phyloP scores from a whole-genome alignment of 2,329 filamentous ascomycete species.

The Fusarium lateritium region DNA sequence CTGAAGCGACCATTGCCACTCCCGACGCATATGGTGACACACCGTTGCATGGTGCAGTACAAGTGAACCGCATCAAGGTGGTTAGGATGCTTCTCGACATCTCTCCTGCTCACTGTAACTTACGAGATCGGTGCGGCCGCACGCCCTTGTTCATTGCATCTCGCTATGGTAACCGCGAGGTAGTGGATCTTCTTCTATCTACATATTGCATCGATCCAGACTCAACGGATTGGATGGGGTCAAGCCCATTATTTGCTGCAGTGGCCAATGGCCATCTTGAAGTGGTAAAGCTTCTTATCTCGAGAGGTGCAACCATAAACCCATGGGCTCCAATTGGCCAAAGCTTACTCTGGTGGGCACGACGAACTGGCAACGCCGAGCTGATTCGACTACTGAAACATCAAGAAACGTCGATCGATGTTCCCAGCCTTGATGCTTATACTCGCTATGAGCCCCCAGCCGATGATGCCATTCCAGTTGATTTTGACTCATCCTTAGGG shows the following conservation, averaged over 20 bases:
- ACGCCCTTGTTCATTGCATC: neutral
- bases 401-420: accelerated
- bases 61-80: accelerated
- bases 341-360: neutral
- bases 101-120: accelerated
- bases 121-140: accelerated
- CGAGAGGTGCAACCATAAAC: accelerated
- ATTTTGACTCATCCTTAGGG: accelerated
- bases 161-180: neutral
- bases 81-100: accelerated
- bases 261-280: neutral
- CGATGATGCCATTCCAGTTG: accelerated
- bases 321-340: neutral
- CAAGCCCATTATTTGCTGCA: neutral
- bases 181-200: accelerated
- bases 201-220: accelerated
- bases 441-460: accelerated
- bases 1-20: neutral
- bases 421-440: accelerated
- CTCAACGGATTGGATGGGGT: accelerated
- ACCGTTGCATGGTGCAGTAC: accelerated
- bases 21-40: accelerated
- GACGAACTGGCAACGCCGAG: accelerated
- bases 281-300: neutral
- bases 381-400: neutral